These are phyloP conservation scores for Aureobasidium sp. DNA, from an alignment of 2,329 filamentous ascomycete genomes.

Conservation along the genomic window DNA sequence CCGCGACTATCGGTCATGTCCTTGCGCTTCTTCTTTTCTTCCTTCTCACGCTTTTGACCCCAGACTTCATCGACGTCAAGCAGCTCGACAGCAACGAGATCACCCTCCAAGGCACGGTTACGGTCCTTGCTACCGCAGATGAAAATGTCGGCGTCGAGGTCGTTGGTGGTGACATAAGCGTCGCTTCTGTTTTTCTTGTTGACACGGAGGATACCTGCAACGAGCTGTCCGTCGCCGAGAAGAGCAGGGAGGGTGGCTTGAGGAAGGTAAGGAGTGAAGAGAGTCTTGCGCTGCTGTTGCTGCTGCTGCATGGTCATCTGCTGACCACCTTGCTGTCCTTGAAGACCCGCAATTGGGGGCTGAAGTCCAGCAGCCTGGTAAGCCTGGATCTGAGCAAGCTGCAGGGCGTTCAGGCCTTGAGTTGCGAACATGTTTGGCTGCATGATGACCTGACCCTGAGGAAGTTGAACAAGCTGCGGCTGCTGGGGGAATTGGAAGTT, in stretches of 20 bases:
- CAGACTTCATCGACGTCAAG: conserved; percentile 98
- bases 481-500: conserved; percentile 85
- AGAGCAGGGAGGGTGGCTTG: conserved; percentile 90
- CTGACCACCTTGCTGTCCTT: conserved; percentile 64
- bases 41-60: conserved; percentile 97
- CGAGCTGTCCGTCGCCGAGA: conserved; percentile 83
- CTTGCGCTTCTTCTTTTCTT: conserved; percentile 99
- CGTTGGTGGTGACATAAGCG: conserved; percentile 90
- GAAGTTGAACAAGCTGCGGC: conserved; percentile 79
- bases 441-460: conserved; percentile 74
- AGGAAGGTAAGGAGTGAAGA: conserved; percentile 95
- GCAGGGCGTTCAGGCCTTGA: conserved; percentile 82
- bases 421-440: conserved; percentile 70
- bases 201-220: conserved; percentile 91
- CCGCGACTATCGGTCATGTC: conserved; percentile 90
- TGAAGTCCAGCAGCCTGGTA: conserved; percentile 78
- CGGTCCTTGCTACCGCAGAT: conserved; percentile 99
- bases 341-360: conserved; percentile 56
- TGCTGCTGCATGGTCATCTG: conserved; percentile 63
- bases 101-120: conserved; percentile 92
- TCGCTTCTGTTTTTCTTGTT: conserved; percentile 99
- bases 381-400: conserved; percentile 84
- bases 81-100: conserved; percentile 90
- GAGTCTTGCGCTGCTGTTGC: conserved; percentile 91
- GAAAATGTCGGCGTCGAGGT: conserved; percentile 97